Base-by-base conservation (phyloP, 2,329 filamentous ascomycete genomes). In the Trichoderma hamatum region DNA sequence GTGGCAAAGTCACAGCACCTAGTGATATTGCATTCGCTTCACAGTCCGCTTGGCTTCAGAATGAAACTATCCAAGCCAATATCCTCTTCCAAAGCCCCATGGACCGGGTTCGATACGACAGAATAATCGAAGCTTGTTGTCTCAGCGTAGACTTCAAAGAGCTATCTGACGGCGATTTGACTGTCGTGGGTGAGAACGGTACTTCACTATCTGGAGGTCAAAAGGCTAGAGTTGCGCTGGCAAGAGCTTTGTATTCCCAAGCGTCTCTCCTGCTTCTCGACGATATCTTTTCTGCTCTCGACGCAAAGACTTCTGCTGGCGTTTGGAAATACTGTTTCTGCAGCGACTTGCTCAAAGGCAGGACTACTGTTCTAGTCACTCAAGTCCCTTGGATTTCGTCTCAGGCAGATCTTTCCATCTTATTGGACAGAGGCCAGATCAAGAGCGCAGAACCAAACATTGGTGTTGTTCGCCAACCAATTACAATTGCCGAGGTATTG, bases 301-400 rank as follows among this genome's bases (percentile, higher is more conserved):
- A 89, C 72, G 82, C 86, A 21, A 86, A 87, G 72, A 89, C 87
- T 0, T 83, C 85, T 1, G 84, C 84, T 19, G 79, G 81, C 3
- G 80, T 89, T 1, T 89, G 86, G 83, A 82, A 86, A 69, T 79
- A 83, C 67, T 88, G 85, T 72, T 89, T 89, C 73, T 88, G 86
- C 69, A 80, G 82, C 58, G 84, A 86, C 59, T 73, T 89, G 30
- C 79, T 89, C 11, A 80, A 79, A 24, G 85, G 83, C 10, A 80
- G 86, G 34, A 89, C 87, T 1, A 81, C 84, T 1, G 82, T 89
- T 6, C 78, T 89, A 19, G 86, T 89, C 3, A 88, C 85, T 3
- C 87, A 89, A 72, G 75, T 86, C 49, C 84, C 82, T 1, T 86
- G 84, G 84, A 82, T 86, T 52, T 78, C 84, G 0, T 79, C 82